Evolutionary conservation across 2,329 filamentous ascomycete species (phyloP), one percentile per base, ranked within the genome.

Genomic region (Zymoseptoria passerinii): DNA sequence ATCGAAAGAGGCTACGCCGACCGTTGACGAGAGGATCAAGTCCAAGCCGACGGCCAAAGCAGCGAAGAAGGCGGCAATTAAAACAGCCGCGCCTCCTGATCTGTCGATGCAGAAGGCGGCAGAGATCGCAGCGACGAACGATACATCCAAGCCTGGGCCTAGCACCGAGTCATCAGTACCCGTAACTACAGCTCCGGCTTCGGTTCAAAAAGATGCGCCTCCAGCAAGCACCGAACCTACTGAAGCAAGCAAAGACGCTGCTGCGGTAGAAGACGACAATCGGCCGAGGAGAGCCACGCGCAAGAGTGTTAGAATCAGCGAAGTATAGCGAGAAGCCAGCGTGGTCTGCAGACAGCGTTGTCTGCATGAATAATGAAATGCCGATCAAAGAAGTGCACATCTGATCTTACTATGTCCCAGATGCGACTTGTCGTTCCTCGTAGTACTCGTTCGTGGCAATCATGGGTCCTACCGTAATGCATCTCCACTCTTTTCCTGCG

Each of bases 221-320:
- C 13, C 35, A 44, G 10, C 35, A 44, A 44, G 35, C 35, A 44
- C 13, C 10, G 35, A 44, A 7, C 3, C 56, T 10, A 35, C 49
- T 5, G 20, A 28, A 54, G 50, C 29, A 13, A 28, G n/a, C 4
- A n/a, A 44, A 44, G 35, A 44, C 35, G n/a, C 35, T 6, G 6
- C 35, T n/a, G 4, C 13, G 10, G 35, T 16, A 44, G 35, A 44
- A 44, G 35, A 44, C 13, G 35, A 44, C 27, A 65, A 62, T 10
- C 58, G 67, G 44, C 68, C 68, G 13, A 66, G 61, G 53, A 61
- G 69, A 50, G 56, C 64, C 40, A 61, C 62, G 6, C 59, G 69
- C 50, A 70, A 71, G 58, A 71, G 69, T 55, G 68, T 70, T 10
- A 65, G 69, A 29, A 70, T 71, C 48, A 70, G 66, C 55, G 68